Percentiles rank a stretch among this genome's conserved stretches.
Conservation (phyloP, 1,284 basidiomycete genomes). For the Coriolopsis trogii region DNA sequence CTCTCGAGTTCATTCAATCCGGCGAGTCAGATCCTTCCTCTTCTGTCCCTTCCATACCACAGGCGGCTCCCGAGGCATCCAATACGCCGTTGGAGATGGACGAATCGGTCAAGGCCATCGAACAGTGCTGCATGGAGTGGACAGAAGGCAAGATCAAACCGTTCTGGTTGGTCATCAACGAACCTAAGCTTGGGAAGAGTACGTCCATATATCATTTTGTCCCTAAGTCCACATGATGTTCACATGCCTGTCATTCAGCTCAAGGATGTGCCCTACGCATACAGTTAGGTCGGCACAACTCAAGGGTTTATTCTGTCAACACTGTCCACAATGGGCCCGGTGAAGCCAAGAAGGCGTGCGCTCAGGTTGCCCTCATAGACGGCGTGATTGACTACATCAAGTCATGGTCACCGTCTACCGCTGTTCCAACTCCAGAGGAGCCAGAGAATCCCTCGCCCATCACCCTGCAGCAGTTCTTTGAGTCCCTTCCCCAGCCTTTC, state of each 20-base stretch:
- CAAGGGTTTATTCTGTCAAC: slow-evolving; percentile 52
- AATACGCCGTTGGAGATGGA: slow-evolving; percentile 17
- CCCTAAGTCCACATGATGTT: background rate
- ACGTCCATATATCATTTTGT: slow-evolving; percentile 24
- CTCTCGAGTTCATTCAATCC: slow-evolving; percentile 54
- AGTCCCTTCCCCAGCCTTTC: slow-evolving; percentile 59
- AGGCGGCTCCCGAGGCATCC: slow-evolving; percentile 13
- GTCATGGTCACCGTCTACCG: slow-evolving; percentile 50
- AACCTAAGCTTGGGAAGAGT: slow-evolving; percentile 49
- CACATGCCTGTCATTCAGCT: slow-evolving; percentile 37
- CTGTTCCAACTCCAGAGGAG: slow-evolving; percentile 24
- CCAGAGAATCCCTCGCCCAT: slow-evolving; percentile 19
- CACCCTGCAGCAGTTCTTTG: slow-evolving; percentile 57
- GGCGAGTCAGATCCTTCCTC: slow-evolving; percentile 32
- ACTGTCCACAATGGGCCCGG: slow-evolving; percentile 40
- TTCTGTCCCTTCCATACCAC: slow-evolving; percentile 3
- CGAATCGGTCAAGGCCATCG: slow-evolving; percentile 43
- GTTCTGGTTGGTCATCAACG: slow-evolving; percentile 52
- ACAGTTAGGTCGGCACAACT: slow-evolving; percentile 47
- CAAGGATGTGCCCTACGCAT: slow-evolving; percentile 60
- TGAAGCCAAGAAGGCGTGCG: slow-evolving; percentile 57
- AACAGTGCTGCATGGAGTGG: slow-evolving; percentile 55
- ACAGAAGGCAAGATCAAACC: slow-evolving; percentile 48
- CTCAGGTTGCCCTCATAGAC: slow-evolving; percentile 49
- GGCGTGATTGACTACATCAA: slow-evolving; percentile 60